A percentile compares a stretch with the other conserved stretches of the same genome.
These are phyloP conservation scores for Ilyonectria mors-panacis DNA, from an alignment of 2,329 filamentous ascomycete genomes.

Conservation along the genomic window DNA sequence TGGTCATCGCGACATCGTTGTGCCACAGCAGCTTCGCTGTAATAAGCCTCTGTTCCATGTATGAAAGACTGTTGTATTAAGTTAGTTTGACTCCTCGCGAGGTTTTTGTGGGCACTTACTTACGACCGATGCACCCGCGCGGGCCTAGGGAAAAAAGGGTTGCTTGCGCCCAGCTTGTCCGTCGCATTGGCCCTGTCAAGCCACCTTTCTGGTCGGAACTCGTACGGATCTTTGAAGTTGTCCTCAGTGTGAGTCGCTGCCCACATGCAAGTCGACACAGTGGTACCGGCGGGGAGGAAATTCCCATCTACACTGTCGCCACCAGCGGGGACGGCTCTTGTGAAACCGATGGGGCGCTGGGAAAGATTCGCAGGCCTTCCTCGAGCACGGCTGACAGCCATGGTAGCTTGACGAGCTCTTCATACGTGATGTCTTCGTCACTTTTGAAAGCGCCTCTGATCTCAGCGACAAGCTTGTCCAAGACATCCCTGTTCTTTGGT, in stretches of 20 bases:
- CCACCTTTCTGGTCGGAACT: slow-evolving; percentile 65
- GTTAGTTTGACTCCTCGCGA: slow-evolving; percentile 28
- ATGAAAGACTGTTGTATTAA: slow-evolving; percentile 58
- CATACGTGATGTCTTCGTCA: slow-evolving; percentile 53
- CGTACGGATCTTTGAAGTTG: slow-evolving; percentile 61
- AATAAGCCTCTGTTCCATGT: slow-evolving; percentile 66
- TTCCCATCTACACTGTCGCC: slow-evolving; percentile 36
- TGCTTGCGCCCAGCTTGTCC: slow-evolving; percentile 60
- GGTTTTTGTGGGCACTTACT: neutral
- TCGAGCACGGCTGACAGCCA: slow-evolving; percentile 60
- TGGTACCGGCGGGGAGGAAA: slow-evolving; percentile 20
- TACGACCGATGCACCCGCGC: slow-evolving; percentile 63
- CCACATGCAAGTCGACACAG: slow-evolving; percentile 48
- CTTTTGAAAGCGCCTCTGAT: slow-evolving; percentile 45
- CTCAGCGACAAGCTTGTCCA: slow-evolving; percentile 55
- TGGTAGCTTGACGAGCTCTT: slow-evolving; percentile 53
- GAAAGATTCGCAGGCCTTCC: slow-evolving; percentile 59
- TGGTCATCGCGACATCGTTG: slow-evolving; percentile 58
- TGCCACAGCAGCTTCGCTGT: slow-evolving; percentile 63
- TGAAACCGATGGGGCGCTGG: slow-evolving; percentile 48
- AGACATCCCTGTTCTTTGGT: slow-evolving; percentile 47
- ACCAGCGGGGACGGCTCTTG: slow-evolving; percentile 51
- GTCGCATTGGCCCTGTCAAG: slow-evolving; percentile 56
- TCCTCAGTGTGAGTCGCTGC: slow-evolving; percentile 57
- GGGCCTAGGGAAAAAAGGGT: slow-evolving; percentile 64